Conservation (phyloP, 2,329 filamentous ascomycete species). For the Periconia sp. region DNA sequence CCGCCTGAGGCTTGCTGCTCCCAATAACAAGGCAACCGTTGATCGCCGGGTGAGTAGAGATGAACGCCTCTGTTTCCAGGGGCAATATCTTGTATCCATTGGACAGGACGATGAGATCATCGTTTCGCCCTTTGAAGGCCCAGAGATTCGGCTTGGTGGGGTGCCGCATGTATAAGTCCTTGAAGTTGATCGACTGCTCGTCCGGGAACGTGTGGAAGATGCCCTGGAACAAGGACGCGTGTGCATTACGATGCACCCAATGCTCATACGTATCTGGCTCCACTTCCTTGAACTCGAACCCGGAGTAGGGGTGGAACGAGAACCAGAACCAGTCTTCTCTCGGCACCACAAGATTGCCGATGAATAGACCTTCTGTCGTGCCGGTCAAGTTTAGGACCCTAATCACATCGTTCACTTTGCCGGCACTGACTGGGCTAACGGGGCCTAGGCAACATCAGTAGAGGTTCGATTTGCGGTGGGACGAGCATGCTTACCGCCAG, state of each 20-base stretch:
- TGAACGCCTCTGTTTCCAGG: conserved; percentile 21
- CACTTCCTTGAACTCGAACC: conserved; percentile 28
- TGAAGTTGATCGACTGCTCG: conserved; percentile 20
- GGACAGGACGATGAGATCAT: conserved; percentile 26
- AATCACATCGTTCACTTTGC: conserved; percentile 22
- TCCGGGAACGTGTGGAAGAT: conserved; percentile 30
- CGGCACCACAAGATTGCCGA: conserved; percentile 18
- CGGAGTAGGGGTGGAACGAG: conserved; percentile 25
- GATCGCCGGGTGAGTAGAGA: conserved; percentile 36
- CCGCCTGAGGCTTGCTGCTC: conserved; percentile 32
- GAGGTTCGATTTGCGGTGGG: neutral
- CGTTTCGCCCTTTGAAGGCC: conserved; percentile 25
- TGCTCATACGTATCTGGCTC: conserved; percentile 42
- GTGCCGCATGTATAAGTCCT: conserved; percentile 25
- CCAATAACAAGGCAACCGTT: conserved; percentile 38
- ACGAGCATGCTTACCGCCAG: conserved; percentile 27
- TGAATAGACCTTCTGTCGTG: conserved; percentile 29
- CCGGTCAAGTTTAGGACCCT: conserved; percentile 27
- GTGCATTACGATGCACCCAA: conserved; percentile 40
- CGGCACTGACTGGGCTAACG: conserved; percentile 20
- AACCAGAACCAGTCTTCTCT: conserved; percentile 32
- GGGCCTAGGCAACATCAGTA: conserved; percentile 21
- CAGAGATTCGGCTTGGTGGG: conserved; percentile 25
- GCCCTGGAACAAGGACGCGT: conserved; percentile 25
- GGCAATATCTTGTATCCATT: conserved; percentile 29